A percentile compares a stretch with the other conserved stretches of the same genome.
These are phyloP conservation scores for Ceriops decandra DNA, from an alignment of 345 rosid genomes.

Conservation along the genomic window DNA sequence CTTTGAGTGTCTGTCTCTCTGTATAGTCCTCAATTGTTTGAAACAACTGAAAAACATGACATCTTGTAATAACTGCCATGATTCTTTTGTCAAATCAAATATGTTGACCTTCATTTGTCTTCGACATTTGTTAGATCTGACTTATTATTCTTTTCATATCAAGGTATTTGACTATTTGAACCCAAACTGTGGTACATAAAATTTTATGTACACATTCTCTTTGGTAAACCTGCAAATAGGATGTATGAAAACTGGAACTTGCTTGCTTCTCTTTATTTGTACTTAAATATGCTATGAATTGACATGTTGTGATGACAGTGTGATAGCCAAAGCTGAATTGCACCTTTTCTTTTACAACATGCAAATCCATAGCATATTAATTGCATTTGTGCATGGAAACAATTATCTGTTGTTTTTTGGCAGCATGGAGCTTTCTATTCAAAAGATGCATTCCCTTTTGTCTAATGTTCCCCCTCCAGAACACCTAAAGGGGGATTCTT, in stretches of 20 bases:
- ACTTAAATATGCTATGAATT: neutral
- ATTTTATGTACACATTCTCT: no score
- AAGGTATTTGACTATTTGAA: no score
- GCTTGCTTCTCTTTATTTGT: neutral
- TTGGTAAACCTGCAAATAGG: neutral
- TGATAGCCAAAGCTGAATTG: neutral
- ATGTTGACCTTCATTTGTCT: no score
- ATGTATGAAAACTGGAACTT: neutral
- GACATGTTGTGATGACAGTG: neutral
- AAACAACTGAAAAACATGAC: no score
- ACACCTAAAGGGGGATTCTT: constrained; percentile 33
- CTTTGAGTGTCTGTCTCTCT: no score
- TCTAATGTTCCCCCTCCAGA: constrained; percentile 51
- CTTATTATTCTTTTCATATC: no score
- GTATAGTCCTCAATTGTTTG: no score
- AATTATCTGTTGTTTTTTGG: constrained; percentile 12
- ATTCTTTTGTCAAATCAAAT: no score
- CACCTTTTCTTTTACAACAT: neutral
- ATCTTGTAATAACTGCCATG: no score
- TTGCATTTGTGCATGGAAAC: neutral
- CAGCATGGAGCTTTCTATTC: constrained; percentile 53
- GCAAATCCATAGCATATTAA: no score
- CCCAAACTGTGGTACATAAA: no score
- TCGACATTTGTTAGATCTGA: no score
- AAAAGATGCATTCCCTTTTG: constrained; percentile 49